Evolutionary conservation across 2,329 filamentous ascomycete species (phyloP).

Genomic region (Beauveria sp.): DNA sequence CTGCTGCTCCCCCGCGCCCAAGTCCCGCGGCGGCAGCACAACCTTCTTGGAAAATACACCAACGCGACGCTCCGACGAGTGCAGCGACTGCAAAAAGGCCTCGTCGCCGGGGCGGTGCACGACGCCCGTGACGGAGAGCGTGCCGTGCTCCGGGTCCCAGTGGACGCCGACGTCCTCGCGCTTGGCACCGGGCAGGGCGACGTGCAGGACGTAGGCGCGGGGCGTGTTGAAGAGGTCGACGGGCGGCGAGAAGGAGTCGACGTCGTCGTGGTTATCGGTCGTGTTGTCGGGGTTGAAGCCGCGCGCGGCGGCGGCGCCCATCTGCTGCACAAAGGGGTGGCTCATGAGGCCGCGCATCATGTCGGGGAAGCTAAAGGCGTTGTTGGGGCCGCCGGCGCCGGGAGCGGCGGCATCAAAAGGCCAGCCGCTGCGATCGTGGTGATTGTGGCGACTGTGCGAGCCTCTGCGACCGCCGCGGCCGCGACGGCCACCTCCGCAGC

Average conservation of each 20-base stretch:
- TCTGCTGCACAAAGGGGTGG: slow-evolving; percentile 35
- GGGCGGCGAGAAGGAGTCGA: slow-evolving; percentile 51
- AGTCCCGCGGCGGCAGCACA: slow-evolving; percentile 42
- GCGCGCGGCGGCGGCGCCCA: slow-evolving; percentile 33
- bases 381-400: slow-evolving; percentile 16
- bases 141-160: slow-evolving; percentile 62
- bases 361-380: slow-evolving; percentile 30
- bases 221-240: slow-evolving; percentile 68
- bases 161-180: slow-evolving; percentile 72
- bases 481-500: slow-evolving; percentile 15
- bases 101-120: slow-evolving; percentile 67
- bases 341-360: slow-evolving; percentile 31
- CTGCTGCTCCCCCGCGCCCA: slow-evolving; percentile 33
- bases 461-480: slow-evolving; percentile 11
- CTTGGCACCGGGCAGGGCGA: slow-evolving; percentile 70
- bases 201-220: slow-evolving; percentile 59
- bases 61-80: slow-evolving; percentile 59
- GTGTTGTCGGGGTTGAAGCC: slow-evolving; percentile 12
- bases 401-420: slow-evolving; percentile 16
- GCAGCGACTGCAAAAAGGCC: slow-evolving; percentile 55
- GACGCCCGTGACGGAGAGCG: slow-evolving; percentile 62
- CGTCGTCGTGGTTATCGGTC: slow-evolving; percentile 15
- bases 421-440: slow-evolving; percentile 3
- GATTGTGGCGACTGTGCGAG: slow-evolving; percentile 13
- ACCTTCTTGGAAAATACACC: slow-evolving; percentile 69